Evolutionary conservation across 2,329 filamentous ascomycete species (phyloP), one percentile per base, ranked within the genome.

Genomic region (Aphanoascus verrucosus): DNA sequence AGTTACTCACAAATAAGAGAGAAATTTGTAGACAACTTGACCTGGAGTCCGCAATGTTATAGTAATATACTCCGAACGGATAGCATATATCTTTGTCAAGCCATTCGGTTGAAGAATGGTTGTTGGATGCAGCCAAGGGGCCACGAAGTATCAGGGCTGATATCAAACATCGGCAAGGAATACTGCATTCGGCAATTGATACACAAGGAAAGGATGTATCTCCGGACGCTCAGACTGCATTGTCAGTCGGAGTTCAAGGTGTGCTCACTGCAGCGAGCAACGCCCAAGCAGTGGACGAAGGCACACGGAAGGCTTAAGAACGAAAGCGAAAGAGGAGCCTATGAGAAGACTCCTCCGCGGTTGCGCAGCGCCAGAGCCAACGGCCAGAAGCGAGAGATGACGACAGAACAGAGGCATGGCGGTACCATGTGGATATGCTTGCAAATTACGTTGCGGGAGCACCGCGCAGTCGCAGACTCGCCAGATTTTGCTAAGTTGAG

Each of bases 401-500:
- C 51, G 51, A 49, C 45, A 49, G 31, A 28, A n/a, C 23, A 19
- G 32, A 43, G 3, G 42, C 45, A 50, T 45, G 42, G 20, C 47
- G 45, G 46, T 47, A 34, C 35, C 41, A 45, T 40, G 41, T 52
- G 49, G 49, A 31, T 28, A 46, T 52, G 49, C 31, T 19, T 52
- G 42, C 50, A 52, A 47, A 52, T 45, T 47, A 40, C 50, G 37
- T 50, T 43, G 48, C 48, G 48, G 48, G 38, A 52, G 34, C 28
- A 50, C 28, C 46, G 52, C 41, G 40, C 38, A 1, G 43, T 48
- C 42, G 44, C 51, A 55, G 54, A 32, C 58, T 59, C 58, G 58
- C 58, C 58, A 56, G 58, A 58, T 50, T 59, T 59, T 59, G 54
- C 58, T 59, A 32, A 56, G 58, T 59, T 59, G 53, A 59, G 58